These are phyloP conservation scores for Paragyromitra xinjiangensis DNA, from an alignment of 495 filamentous ascomycete species.

Conservation along the genomic window DNA sequence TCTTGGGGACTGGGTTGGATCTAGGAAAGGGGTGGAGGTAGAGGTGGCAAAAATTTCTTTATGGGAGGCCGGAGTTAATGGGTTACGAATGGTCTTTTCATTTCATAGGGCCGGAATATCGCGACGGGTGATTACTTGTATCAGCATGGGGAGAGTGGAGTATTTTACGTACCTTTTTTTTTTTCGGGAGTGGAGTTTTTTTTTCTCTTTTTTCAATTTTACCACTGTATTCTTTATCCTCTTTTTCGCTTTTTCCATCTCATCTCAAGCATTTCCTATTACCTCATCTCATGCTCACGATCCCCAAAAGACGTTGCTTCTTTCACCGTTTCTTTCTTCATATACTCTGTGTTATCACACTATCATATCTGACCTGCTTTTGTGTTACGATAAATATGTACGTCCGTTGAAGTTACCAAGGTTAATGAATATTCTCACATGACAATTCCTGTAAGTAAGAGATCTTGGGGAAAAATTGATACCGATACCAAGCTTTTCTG, in stretches of 20 bases:
- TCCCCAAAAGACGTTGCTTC: constrained; percentile 33
- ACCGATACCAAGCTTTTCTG: constrained; percentile 45
- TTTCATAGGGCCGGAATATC: constrained; percentile 44
- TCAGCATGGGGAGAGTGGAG: constrained; percentile 46
- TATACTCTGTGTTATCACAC: constrained; percentile 3
- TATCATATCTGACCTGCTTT: constrained; percentile 14
- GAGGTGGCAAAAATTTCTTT: constrained; percentile 48
- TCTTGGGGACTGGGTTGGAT: constrained; percentile 28
- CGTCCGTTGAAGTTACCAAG: constrained; percentile 20
- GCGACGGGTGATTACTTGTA: constrained; percentile 42
- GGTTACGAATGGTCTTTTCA: constrained; percentile 48
- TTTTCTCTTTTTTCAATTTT: constrained; percentile 27
- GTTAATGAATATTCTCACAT: constrained; percentile 33
- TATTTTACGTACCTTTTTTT: constrained; percentile 46
- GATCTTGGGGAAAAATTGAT: constrained; percentile 27
- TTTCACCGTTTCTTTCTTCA: constrained; percentile 4
- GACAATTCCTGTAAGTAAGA: constrained; percentile 19
- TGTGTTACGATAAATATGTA: constrained; percentile 49
- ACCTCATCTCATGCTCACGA: constrained; percentile 29
- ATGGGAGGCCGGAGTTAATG: constrained; percentile 56
- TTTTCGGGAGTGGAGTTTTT: constrained; percentile 48
- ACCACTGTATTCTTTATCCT: constrained; percentile 42
- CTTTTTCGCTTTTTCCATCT: constrained; percentile 11
- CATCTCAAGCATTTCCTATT: constrained; percentile 15
- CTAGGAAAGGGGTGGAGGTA: constrained; percentile 40